Percentiles rank a stretch among this genome's conserved stretches.
Conservation (phyloP, 1,284 basidiomycete genomes). For the Ceratobasidium sp. region DNA sequence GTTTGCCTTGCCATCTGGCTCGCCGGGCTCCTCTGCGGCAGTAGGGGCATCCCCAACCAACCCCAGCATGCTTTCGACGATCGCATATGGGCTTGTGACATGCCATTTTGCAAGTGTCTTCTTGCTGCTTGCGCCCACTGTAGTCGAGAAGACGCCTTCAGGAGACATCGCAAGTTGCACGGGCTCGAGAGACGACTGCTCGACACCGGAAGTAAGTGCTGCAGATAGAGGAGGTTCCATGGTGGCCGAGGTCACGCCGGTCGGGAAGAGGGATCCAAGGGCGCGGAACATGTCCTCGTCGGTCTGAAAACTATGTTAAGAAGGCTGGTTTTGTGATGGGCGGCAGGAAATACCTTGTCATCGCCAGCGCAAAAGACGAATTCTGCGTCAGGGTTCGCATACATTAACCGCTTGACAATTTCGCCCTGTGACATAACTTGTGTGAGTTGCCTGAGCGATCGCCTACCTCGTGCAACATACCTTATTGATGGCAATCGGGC, state of each 20-base stretch:
- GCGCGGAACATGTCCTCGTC: slow-evolving; percentile 98
- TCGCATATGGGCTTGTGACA: slow-evolving; percentile 78
- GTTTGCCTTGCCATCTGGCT: slow-evolving; percentile 32
- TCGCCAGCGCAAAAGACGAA: slow-evolving; percentile 98
- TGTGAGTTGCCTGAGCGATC: slow-evolving; percentile 6
- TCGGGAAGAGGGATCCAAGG: slow-evolving; percentile 65
- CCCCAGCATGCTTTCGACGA: slow-evolving; percentile 72
- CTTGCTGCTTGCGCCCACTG: slow-evolving; percentile 85
- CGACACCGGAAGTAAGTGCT: slow-evolving; percentile 55
- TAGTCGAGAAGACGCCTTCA: slow-evolving; percentile 84
- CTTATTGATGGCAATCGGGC: slow-evolving; percentile 95
- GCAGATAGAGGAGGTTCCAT: slow-evolving; percentile 79
- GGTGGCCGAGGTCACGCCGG: slow-evolving; percentile 55
- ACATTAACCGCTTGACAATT: slow-evolving; percentile 93
- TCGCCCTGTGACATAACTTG: slow-evolving; percentile 65
- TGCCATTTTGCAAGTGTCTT: slow-evolving; percentile 89
- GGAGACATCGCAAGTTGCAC: slow-evolving; percentile 69
- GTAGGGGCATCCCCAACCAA: slow-evolving; percentile 48
- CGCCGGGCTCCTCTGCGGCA: slow-evolving; percentile 27
- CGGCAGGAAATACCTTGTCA: slow-evolving; percentile 77
- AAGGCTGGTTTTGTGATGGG: not conserved
- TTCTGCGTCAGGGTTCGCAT: slow-evolving; percentile 90
- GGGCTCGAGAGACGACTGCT: slow-evolving; percentile 52
- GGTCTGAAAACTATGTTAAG: slow-evolving; percentile 57
- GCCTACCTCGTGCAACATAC: slow-evolving; percentile 46